Conservation (phyloP, 345 rosid genomes). For the Reutealis trisperma region DNA sequence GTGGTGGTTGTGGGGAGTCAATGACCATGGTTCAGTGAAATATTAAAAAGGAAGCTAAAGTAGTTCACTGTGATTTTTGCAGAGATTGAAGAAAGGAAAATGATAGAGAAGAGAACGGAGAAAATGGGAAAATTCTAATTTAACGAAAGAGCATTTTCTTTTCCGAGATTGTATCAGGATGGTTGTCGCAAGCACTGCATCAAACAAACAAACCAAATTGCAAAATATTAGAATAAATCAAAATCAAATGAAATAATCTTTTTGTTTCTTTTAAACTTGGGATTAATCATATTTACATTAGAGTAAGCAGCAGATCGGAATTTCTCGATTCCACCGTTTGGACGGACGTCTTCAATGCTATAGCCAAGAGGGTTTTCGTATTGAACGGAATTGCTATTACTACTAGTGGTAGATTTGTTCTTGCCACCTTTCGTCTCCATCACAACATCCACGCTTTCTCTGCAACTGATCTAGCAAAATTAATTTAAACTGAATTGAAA, state of each 20-base stretch:
- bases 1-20: conserved; percentile 15
- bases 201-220: not conserved
- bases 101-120: not conserved
- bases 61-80: no score
- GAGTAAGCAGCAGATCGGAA: conserved; percentile 89
- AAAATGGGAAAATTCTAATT: conserved; percentile 26
- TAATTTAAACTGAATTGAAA: not conserved
- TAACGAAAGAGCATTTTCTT: conserved; percentile 8
- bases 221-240: not conserved
- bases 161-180: conserved; percentile 52
- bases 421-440: conserved; percentile 73
- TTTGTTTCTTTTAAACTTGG: not conserved
- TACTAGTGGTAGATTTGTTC: conserved; percentile 39
- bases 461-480: not conserved
- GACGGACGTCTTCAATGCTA: conserved; percentile 92
- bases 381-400: conserved; percentile 31
- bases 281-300: conserved; percentile 38
- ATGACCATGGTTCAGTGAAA: conserved; percentile 21
- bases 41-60: not conserved
- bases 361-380: conserved; percentile 86
- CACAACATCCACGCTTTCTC: conserved; percentile 65
- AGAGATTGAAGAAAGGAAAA: not conserved
- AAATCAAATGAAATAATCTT: not conserved
- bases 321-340: conserved; percentile 80
- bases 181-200: conserved; percentile 82